Conservation (phyloP, 345 rosid species). For the Camelina sativa region DNA sequence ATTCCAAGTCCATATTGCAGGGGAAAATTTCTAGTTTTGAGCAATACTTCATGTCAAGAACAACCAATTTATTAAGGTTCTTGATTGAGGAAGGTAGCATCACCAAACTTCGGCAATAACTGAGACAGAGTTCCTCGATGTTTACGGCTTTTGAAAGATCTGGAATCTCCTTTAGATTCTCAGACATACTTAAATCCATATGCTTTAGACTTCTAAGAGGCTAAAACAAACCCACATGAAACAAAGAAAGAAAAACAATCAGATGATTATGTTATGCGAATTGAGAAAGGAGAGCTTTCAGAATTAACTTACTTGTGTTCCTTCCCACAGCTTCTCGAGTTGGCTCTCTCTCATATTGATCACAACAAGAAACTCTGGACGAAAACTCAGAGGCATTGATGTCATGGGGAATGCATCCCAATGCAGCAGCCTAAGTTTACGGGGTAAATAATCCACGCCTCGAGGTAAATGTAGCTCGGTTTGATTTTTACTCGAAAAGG, state of each 20-base stretch:
- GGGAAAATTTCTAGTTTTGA: constrained; percentile 25
- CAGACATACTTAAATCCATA: constrained; percentile 32
- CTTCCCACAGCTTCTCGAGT: constrained; percentile 41
- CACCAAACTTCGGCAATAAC: constrained; percentile 35
- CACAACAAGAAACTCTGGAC: constrained; percentile 33
- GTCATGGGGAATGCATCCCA: constrained; percentile 38
- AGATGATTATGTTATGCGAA: background rate
- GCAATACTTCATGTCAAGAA: constrained; percentile 30
- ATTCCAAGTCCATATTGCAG: constrained; percentile 22
- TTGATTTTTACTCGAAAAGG: background rate
- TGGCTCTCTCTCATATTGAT: constrained; percentile 26
- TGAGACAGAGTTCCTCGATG: constrained; percentile 32
- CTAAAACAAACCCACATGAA: constrained; percentile 33
- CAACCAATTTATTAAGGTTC: constrained; percentile 28
- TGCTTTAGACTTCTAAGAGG: constrained; percentile 30
- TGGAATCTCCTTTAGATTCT: constrained; percentile 32
- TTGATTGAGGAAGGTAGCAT: constrained; percentile 19
- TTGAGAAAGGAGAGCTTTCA: background rate
- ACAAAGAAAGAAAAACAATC: background rate
- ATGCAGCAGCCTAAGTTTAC: constrained; percentile 32
- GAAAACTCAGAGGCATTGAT: constrained; percentile 38
- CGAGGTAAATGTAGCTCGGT: constrained; percentile 7
- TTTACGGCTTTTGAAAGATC: constrained; percentile 39
- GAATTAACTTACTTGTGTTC: constrained; percentile 31
- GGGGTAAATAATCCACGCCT: constrained; percentile 33